Evolutionary conservation across 352 stramenopile species (phyloP).

Genomic region (Globisporangium paroecandrum): DNA sequence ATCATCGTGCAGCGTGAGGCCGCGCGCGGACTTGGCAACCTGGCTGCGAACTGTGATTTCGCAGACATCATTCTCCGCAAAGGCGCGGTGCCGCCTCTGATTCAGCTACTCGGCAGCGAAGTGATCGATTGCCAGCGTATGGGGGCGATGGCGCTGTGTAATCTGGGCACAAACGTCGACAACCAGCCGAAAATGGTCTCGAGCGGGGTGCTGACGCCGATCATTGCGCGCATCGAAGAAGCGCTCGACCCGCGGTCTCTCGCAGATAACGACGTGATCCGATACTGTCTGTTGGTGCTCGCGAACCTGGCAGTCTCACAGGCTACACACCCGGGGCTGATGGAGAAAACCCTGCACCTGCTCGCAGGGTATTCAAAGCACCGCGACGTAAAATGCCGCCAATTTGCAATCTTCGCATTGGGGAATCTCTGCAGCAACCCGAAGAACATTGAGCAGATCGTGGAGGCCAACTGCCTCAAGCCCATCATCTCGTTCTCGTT

Average conservation of each 20-base stretch:
- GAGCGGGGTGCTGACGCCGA: conserved; percentile 81
- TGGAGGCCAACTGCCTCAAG: conserved; percentile 87
- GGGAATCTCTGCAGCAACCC: conserved; percentile 94
- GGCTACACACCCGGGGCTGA: conserved; percentile 79
- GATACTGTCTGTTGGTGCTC: conserved; percentile 93
- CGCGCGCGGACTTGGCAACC: conserved; percentile 90
- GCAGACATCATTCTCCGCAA: conserved; percentile 89
- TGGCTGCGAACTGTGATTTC: conserved; percentile 95
- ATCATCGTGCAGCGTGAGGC: conserved; percentile 91
- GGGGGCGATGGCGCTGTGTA: conserved; percentile 94
- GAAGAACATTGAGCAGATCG: conserved; percentile 87
- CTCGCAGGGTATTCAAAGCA: conserved; percentile 93
- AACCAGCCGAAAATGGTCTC: conserved; percentile 91
- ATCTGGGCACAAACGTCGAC: conserved; percentile 92
- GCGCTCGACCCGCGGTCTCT: conserved; percentile 90
- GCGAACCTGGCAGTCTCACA: conserved; percentile 90
- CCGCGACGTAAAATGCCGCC: conserved; percentile 94
- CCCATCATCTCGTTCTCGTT: conserved; percentile 95
- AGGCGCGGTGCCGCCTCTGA: conserved; percentile 78
- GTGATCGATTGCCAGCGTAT: conserved; percentile 93
- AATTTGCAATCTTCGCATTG: conserved; percentile 94
- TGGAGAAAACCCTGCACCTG: conserved; percentile 79
- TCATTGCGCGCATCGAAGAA: conserved; percentile 86
- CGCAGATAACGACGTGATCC: conserved; percentile 93
- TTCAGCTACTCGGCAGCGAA: conserved; percentile 87